Evolutionary conservation across 371 early-diverging fungal species (phyloP).

Genomic region (Apophysomyces ossiformis): DNA sequence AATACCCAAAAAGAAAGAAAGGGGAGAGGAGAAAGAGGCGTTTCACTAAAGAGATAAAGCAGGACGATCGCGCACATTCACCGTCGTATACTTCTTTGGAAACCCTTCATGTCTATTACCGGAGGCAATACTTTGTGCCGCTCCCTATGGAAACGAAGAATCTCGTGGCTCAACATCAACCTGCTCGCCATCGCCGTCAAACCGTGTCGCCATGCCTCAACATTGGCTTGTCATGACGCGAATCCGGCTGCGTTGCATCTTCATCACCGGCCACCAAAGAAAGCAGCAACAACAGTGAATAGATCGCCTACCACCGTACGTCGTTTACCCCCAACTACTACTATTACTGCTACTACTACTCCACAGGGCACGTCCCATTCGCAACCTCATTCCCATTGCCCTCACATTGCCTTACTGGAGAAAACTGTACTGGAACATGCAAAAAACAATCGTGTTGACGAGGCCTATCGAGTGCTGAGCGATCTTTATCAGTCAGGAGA

Average conservation of each 20-base stretch:
- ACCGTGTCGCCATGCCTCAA: background rate
- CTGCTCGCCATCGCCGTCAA: background rate
- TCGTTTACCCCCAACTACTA: too few relatives aligned
- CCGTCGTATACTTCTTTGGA: background rate
- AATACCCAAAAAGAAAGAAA: background rate
- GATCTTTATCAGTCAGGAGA: conserved; percentile 15
- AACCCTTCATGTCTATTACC: conserved; percentile 4
- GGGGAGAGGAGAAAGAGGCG: background rate
- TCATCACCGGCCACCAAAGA: background rate
- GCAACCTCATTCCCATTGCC: background rate
- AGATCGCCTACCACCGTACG: too few relatives aligned
- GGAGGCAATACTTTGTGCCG: conserved; percentile 9
- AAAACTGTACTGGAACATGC: conserved; percentile 14
- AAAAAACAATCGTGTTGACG: conserved; percentile 11
- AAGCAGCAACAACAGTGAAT: background rate
- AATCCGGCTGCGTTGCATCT: background rate
- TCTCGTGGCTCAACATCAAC: background rate
- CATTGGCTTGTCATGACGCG: background rate
- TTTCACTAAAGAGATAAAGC: background rate
- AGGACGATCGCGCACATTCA: conserved; percentile 7
- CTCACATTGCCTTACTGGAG: conserved; percentile 15
- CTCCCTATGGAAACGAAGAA: conserved; percentile 2
- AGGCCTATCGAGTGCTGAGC: conserved; percentile 15
- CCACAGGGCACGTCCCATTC: background rate
- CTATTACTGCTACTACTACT: too few relatives aligned